Conservation (phyloP, 192 early-diverging fungal genomes). For the Glomus cerebriforme region DNA sequence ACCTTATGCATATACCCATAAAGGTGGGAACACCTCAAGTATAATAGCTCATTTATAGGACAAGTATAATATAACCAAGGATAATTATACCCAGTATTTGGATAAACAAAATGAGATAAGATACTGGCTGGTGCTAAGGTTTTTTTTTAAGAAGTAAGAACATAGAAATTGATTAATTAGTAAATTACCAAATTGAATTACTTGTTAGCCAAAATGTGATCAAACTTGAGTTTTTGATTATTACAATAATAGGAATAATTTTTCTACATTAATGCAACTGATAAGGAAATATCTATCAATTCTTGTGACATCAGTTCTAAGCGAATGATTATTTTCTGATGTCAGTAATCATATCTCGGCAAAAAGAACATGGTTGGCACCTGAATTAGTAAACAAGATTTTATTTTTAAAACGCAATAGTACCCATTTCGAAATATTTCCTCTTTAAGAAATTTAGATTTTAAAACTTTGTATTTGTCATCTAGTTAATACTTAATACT, state of each 20-base stretch:
- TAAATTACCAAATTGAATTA: neutral
- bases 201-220: slow-evolving; percentile 6
- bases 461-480: too few relatives aligned
- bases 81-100: slow-evolving; percentile 8
- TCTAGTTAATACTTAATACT: too few relatives aligned
- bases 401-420: neutral
- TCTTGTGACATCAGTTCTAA: neutral
- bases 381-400: slow-evolving; percentile 1
- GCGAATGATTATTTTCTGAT: slow-evolving; percentile 12
- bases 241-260: neutral
- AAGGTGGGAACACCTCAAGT: slow-evolving; percentile 17
- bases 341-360: neutral
- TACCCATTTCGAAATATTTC: neutral
- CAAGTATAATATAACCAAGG: slow-evolving; percentile 9
- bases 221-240: neutral
- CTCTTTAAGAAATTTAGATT: neutral
- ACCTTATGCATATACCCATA: slow-evolving; percentile 7
- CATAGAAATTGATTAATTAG: too few relatives aligned
- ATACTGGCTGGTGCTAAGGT: neutral
- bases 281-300: neutral
- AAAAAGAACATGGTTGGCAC: neutral
- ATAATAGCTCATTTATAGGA: slow-evolving; percentile 1
- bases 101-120: slow-evolving; percentile 4
- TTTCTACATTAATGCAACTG: neutral
- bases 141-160: too few relatives aligned